Evolutionary conservation across 2,329 filamentous ascomycete genomes (phyloP).

Genomic region (Hypomyces rosellus): DNA sequence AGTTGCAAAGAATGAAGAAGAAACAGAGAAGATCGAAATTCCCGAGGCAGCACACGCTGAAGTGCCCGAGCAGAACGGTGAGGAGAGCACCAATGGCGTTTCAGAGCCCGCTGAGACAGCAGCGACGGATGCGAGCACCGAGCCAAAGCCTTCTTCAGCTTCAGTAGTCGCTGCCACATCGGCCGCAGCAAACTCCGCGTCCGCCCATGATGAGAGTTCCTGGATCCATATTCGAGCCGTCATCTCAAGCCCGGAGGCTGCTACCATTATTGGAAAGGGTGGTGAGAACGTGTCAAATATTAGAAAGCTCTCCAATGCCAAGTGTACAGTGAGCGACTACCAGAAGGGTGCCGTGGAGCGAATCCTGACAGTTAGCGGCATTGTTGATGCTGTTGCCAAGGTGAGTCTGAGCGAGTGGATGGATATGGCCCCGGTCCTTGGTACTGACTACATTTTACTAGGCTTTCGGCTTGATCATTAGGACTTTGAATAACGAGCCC

Average conservation of each 20-base stretch:
- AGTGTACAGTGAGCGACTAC: constrained; percentile 98
- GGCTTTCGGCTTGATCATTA: constrained; percentile 97
- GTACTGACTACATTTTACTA: constrained; percentile 26
- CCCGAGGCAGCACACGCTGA: constrained; percentile 28
- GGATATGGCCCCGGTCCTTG: constrained; percentile 14
- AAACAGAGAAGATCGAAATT: constrained; percentile 38
- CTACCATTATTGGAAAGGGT: constrained; percentile 96
- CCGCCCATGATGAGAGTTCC: constrained; percentile 76
- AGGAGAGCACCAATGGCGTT: constrained; percentile 43
- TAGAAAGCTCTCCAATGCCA: constrained; percentile 86
- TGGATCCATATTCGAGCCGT: constrained; percentile 98
- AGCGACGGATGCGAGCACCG: constrained; percentile 25
- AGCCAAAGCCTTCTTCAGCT: constrained; percentile 27
- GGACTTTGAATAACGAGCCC: constrained; percentile 95
- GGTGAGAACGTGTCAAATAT: constrained; percentile 99
- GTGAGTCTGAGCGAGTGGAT: constrained; percentile 42
- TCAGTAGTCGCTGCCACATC: constrained; percentile 26
- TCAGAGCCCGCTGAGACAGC: constrained; percentile 30
- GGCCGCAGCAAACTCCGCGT: constrained; percentile 39
- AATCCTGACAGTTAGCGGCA: constrained; percentile 93
- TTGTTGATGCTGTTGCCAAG: constrained; percentile 95
- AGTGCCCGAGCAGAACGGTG: constrained; percentile 42
- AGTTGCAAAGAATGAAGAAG: constrained; percentile 63
- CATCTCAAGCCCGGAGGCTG: constrained; percentile 94
- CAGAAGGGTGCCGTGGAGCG: constrained; percentile 94